Conservation (phyloP, 768 basidiomycete species). For the Artomyces pyxidatus region DNA sequence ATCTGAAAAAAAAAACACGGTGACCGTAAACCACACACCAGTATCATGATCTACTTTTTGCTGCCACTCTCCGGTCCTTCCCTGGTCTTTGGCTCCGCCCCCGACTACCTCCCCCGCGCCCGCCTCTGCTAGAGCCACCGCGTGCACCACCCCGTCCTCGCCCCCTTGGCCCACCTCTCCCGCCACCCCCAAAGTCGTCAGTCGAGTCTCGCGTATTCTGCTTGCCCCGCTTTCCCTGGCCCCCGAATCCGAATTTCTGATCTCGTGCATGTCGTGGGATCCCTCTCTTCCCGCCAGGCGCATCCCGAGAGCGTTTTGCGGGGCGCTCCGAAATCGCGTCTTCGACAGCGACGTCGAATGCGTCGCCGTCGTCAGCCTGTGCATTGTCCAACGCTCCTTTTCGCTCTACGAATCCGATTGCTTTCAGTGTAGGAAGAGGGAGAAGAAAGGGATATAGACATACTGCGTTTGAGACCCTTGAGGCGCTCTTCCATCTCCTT, state of each 20-base stretch:
- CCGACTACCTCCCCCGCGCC: constrained; percentile 18
- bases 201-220: constrained; percentile 79
- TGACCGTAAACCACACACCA: too few relatives aligned
- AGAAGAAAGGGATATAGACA: constrained; percentile 19
- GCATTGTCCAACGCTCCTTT: constrained; percentile 71
- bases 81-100: constrained; percentile 41
- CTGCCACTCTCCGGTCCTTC: constrained; percentile 46
- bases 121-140: constrained; percentile 24
- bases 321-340: constrained; percentile 77
- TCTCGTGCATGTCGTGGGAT: constrained; percentile 60
- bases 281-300: constrained; percentile 17
- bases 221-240: constrained; percentile 61
- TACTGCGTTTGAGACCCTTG: constrained; percentile 87
- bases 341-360: constrained; percentile 87
- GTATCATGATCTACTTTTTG: constrained; percentile 20
- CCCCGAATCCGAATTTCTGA: constrained; percentile 77
- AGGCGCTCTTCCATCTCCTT: constrained; percentile 87
- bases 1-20: too few relatives aligned
- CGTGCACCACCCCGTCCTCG: constrained; percentile 28
- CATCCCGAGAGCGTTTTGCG: constrained; percentile 40
- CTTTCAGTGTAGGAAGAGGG: not conserved
- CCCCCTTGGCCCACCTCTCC: constrained; percentile 22
- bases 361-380: constrained; percentile 49
- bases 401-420: constrained; percentile 64
- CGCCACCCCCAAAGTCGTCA: constrained; percentile 50